Evolutionary conservation across 495 filamentous ascomycete species (phyloP).

Genomic region (Talaromyces proteolyticus): DNA sequence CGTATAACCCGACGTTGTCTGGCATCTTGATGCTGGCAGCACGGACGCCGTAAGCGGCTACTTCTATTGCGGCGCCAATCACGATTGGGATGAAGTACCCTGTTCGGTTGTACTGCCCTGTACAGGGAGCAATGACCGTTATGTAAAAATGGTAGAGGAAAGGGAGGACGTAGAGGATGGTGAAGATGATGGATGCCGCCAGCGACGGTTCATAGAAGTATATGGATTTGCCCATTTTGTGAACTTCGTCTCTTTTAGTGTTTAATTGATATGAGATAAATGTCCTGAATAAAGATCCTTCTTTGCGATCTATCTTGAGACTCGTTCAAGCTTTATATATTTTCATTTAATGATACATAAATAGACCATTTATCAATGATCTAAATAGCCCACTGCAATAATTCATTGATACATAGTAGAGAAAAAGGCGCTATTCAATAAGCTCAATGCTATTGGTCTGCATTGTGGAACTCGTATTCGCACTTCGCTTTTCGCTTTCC

Average conservation of each 20-base stretch:
- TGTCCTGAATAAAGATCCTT: too few species aligned
- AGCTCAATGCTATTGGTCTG: background rate
- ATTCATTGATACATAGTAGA: background rate
- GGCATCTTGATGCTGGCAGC: slow-evolving; percentile 8
- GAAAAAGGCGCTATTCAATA: too few species aligned
- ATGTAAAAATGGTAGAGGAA: background rate
- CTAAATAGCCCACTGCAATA: too few species aligned
- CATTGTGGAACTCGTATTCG: background rate
- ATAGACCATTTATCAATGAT: background rate
- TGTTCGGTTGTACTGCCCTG: background rate
- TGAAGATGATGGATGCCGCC: slow-evolving; percentile 4
- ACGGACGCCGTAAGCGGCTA: slow-evolving; percentile 15
- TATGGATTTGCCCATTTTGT: slow-evolving; percentile 2
- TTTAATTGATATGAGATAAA: background rate
- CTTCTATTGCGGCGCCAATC: slow-evolving; percentile 13
- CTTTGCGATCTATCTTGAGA: background rate
- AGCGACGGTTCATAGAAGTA: slow-evolving; percentile 4
- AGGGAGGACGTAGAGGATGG: background rate
- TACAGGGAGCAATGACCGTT: background rate
- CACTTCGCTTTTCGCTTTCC: background rate
- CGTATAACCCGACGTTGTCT: slow-evolving; percentile 14
- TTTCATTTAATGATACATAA: background rate
- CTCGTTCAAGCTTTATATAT: background rate
- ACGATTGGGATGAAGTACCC: slow-evolving; percentile 15
- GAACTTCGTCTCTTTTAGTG: background rate